A percentile compares a stretch with the other conserved stretches of the same genome.
Evolutionary conservation across 179 eudicot species (phyloP).

Genomic region (Camellia oleifera): DNA sequence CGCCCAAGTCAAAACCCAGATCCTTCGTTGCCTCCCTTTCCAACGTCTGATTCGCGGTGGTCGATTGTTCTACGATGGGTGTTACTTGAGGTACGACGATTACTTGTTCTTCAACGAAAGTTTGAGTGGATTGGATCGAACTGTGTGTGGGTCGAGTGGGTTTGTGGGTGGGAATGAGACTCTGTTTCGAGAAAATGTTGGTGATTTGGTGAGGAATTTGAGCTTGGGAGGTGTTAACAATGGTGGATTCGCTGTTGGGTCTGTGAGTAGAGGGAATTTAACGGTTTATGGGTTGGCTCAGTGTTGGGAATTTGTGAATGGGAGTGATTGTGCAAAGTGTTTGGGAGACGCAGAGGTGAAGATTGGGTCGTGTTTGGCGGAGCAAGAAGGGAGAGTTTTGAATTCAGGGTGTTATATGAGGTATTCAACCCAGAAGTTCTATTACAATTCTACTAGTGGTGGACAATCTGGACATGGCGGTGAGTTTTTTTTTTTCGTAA

Average conservation of each 20-base stretch:
- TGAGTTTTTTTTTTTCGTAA: neutral
- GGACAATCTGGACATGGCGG: slow-evolving; percentile 13
- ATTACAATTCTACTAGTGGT: slow-evolving; percentile 27
- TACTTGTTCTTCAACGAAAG: slow-evolving; percentile 36
- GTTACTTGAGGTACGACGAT: slow-evolving; percentile 47
- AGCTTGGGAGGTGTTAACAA: slow-evolving; percentile 27
- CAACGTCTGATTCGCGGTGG: slow-evolving; percentile 42
- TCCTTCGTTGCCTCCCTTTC: slow-evolving; percentile 45
- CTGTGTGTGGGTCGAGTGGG: slow-evolving; percentile 31
- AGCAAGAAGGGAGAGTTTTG: slow-evolving; percentile 44
- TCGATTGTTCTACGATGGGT: slow-evolving; percentile 45
- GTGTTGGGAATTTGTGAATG: slow-evolving; percentile 48
- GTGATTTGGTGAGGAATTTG: slow-evolving; percentile 36
- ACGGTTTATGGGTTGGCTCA: slow-evolving; percentile 53
- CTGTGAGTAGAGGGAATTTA: slow-evolving; percentile 26
- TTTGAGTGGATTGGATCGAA: slow-evolving; percentile 26
- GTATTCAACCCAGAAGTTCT: slow-evolving; percentile 46
- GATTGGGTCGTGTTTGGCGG: slow-evolving; percentile 32
- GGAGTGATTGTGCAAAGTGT: slow-evolving; percentile 39
- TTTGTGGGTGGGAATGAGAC: slow-evolving; percentile 26
- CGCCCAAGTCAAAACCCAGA: slow-evolving; percentile 39
- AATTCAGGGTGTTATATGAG: slow-evolving; percentile 59
- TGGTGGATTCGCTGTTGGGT: slow-evolving; percentile 35
- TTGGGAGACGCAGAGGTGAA: slow-evolving; percentile 31
- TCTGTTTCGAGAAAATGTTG: slow-evolving; percentile 26